A percentile compares a stretch with the other conserved stretches of the same genome.
These are phyloP conservation scores for Aspergillus ellipticus DNA, from an alignment of 495 filamentous ascomycete genomes.

Conservation along the genomic window DNA sequence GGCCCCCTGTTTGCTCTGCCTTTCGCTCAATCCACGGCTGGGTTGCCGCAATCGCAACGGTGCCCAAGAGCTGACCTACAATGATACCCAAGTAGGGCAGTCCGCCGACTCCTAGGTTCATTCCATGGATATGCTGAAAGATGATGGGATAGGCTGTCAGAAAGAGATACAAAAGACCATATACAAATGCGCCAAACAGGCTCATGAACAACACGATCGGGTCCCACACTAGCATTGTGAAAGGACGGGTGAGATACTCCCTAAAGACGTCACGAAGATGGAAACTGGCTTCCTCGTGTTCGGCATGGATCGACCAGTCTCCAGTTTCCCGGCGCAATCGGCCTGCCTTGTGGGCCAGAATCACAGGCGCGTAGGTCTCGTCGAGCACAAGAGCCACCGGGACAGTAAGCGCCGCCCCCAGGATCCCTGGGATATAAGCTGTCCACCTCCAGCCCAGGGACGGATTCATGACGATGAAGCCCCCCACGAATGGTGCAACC, in stretches of 20 bases:
- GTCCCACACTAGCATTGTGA: conserved; percentile 65
- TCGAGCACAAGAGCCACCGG: conserved; percentile 71
- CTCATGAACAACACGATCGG: conserved; percentile 72
- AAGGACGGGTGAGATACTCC: conserved; percentile 34
- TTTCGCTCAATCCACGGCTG: conserved; percentile 1
- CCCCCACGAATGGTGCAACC: conserved; percentile 80
- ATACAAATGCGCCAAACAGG: conserved; percentile 55
- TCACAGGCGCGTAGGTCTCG: conserved; percentile 83
- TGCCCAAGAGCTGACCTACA: conserved; percentile 48
- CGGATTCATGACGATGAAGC: conserved; percentile 52
- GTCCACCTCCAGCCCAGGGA: conserved; percentile 85
- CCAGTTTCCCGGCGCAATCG: conserved; percentile 77
- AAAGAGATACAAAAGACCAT: conserved; percentile 59
- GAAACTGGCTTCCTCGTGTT: conserved; percentile 89
- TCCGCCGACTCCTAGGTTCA: conserved; percentile 47
- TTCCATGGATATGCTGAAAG: conserved; percentile 48
- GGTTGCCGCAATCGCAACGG: conserved; percentile 29
- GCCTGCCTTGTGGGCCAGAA: conserved; percentile 72
- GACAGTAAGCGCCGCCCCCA: conserved; percentile 70
- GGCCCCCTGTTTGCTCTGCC: conserved; percentile 34
- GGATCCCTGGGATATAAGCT: conserved; percentile 67
- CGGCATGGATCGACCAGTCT: conserved; percentile 94
- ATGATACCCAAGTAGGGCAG: conserved; percentile 57
- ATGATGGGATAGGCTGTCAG: conserved; percentile 56
- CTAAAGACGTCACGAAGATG: conserved; percentile 60